phyloP scores from a whole-genome alignment of 1,284 basidiomycete genomes.

The Agroathelia rolfsii region DNA sequence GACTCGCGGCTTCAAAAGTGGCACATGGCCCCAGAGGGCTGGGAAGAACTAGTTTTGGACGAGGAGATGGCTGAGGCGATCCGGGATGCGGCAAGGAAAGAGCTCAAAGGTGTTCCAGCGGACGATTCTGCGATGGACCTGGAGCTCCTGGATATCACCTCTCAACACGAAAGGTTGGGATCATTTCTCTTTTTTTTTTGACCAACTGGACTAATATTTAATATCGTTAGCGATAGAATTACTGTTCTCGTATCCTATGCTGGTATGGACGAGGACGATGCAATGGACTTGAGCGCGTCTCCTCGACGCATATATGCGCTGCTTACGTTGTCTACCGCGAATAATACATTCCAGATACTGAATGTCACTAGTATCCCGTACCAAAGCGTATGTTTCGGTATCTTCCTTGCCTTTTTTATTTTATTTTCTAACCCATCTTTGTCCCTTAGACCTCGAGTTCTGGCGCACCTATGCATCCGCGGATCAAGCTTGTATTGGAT shows the following conservation, averaged over 20 bases:
- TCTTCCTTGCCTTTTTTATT: slow-evolving; percentile 5
- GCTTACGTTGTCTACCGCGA: slow-evolving; percentile 22
- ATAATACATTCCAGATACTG: slow-evolving; percentile 31
- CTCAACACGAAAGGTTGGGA: slow-evolving; percentile 39
- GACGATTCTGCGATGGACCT: slow-evolving; percentile 45
- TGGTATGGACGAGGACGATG: slow-evolving; percentile 36
- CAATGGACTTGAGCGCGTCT: slow-evolving; percentile 25
- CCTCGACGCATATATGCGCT: slow-evolving; percentile 59
- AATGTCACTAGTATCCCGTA: slow-evolving; percentile 55
- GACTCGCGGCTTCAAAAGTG: slow-evolving; percentile 61
- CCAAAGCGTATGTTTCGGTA: slow-evolving; percentile 54
- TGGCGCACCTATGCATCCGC: slow-evolving; percentile 59
- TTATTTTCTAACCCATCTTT: slow-evolving; percentile 6
- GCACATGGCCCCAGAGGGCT: slow-evolving; percentile 53
- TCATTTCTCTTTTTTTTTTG: slow-evolving; percentile 5
- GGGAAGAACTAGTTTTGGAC: slow-evolving; percentile 53
- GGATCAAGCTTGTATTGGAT: slow-evolving; percentile 46
- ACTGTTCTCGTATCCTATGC: slow-evolving; percentile 62
- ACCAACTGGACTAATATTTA: slow-evolving; percentile 6
- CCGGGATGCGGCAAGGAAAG: slow-evolving; percentile 31
- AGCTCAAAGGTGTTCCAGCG: slow-evolving; percentile 29
- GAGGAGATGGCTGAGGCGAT: slow-evolving; percentile 38
- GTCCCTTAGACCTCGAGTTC: slow-evolving; percentile 46
- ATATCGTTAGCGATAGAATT: slow-evolving; percentile 35
- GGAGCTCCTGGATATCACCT: slow-evolving; percentile 60